phyloP scores from a whole-genome alignment of 2,329 filamentous ascomycete genomes.

The Ophiocordyceps camponoti-rufipedis region DNA sequence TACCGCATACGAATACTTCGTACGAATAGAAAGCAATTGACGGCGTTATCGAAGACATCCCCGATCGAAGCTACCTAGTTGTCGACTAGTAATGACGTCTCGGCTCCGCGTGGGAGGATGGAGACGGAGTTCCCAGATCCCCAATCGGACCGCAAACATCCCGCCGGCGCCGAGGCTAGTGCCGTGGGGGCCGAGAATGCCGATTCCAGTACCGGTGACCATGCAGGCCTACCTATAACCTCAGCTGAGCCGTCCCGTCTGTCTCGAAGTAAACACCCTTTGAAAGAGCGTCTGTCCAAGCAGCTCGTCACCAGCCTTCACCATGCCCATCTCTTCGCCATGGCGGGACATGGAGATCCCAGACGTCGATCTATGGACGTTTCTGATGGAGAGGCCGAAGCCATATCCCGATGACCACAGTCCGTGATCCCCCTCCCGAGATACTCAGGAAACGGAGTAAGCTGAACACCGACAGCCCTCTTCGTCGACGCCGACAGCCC shows the following conservation, averaged over 20 bases:
- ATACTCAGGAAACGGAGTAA: no score
- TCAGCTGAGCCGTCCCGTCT: neutral
- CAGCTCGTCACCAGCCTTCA: neutral
- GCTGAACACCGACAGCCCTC: conserved; percentile 36
- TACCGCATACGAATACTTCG: no score
- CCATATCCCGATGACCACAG: conserved; percentile 58
- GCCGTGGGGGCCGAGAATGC: no score
- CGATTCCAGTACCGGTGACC: no score
- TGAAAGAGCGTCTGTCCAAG: no score
- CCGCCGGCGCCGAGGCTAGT: no score
- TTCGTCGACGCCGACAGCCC: conserved; percentile 55
- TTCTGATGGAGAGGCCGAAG: conserved; percentile 55
- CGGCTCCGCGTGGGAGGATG: neutral
- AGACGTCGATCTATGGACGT: conserved; percentile 57
- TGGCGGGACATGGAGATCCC: conserved; percentile 53
- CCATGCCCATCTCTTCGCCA: conserved; percentile 54
- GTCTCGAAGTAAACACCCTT: no score
- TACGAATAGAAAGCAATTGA: no score
- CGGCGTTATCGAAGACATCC: no score
- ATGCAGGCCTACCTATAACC: neutral
- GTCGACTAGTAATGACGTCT: neutral
- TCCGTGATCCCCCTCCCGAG: conserved; percentile 14
- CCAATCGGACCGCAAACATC: no score
- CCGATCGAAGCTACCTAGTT: no score
- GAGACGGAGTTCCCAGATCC: no score